Evolutionary conservation across 768 basidiomycete genomes (phyloP).

Genomic region (Collybia sp.): DNA sequence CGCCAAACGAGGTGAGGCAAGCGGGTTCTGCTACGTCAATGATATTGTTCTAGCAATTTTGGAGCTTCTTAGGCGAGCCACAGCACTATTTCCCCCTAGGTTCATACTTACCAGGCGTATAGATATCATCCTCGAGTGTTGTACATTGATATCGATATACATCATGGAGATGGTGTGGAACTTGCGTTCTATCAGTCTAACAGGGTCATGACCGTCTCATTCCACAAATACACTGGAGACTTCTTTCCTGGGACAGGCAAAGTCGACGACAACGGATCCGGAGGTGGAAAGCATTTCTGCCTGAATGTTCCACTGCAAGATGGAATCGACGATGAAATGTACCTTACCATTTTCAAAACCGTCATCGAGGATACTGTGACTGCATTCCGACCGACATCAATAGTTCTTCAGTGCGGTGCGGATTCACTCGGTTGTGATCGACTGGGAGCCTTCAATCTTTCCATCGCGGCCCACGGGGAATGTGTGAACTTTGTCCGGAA

Average conservation of each 20-base stretch:
- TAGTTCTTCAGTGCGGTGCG: slow-evolving; percentile 96
- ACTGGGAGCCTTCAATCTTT: slow-evolving; percentile 95
- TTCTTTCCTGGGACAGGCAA: slow-evolving; percentile 99
- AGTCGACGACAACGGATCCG: slow-evolving; percentile 85
- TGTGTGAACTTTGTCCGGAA: slow-evolving; percentile 96
- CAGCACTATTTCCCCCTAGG: slow-evolving; percentile 7
- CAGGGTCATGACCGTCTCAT: slow-evolving; percentile 98
- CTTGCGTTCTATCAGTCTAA: slow-evolving; percentile 97
- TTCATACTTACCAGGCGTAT: slow-evolving; percentile 1
- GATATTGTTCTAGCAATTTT: slow-evolving; percentile 94
- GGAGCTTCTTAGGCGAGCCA: slow-evolving; percentile 72
- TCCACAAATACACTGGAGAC: slow-evolving; percentile 98
- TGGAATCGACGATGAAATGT: slow-evolving; percentile 97
- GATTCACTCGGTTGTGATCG: slow-evolving; percentile 95
- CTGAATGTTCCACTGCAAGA: slow-evolving; percentile 94
- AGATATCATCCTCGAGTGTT: slow-evolving; percentile 93
- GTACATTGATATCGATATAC: slow-evolving; percentile 99
- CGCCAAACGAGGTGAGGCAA: slow-evolving; percentile 96
- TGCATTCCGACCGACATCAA: slow-evolving; percentile 81
- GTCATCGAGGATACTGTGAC: slow-evolving; percentile 93
- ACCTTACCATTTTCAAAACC: slow-evolving; percentile 91
- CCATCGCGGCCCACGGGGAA: slow-evolving; percentile 96
- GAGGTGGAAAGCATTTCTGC: slow-evolving; percentile 90
- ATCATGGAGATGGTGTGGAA: slow-evolving; percentile 98
- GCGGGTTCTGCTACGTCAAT: slow-evolving; percentile 98